These are phyloP conservation scores for Citrus hindsii DNA, from an alignment of 345 rosid genomes.

Conservation along the genomic window DNA sequence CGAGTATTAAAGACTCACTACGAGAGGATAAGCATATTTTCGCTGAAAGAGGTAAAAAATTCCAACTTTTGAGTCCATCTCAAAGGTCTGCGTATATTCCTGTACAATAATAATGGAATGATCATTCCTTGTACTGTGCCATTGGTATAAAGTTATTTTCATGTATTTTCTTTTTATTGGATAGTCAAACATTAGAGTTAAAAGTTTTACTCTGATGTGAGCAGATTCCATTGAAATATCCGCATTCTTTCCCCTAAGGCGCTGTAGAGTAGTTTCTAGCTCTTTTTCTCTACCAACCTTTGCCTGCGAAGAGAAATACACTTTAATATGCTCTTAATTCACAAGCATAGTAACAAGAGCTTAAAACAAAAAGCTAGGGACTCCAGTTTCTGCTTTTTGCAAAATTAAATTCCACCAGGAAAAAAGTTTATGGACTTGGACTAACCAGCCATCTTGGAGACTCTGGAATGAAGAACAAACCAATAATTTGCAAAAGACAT, in stretches of 20 bases:
- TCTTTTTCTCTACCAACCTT: conserved; percentile 41
- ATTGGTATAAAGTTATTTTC: neutral
- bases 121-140: neutral
- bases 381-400: neutral
- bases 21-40: conserved; percentile 49
- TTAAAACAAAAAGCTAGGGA: no score
- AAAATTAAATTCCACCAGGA: neutral
- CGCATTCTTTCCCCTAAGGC: conserved; percentile 43
- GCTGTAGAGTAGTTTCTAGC: conserved; percentile 36
- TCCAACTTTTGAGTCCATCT: conserved; percentile 27
- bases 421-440: neutral
- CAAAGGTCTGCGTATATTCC: conserved; percentile 38
- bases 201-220: conserved; percentile 18
- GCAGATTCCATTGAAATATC: conserved; percentile 47
- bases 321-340: neutral
- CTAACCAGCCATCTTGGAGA: conserved; percentile 61
- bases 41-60: conserved; percentile 46
- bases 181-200: neutral
- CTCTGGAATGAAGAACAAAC: conserved; percentile 36
- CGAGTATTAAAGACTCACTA: conserved; percentile 23
- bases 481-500: conserved; percentile 24
- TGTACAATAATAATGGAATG: conserved; percentile 2
- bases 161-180: neutral
- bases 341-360: neutral
- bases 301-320: conserved; percentile 27